Evolutionary conservation across 805 yeast species (phyloP).

Genomic region (Barnettozyma botsteinii): DNA sequence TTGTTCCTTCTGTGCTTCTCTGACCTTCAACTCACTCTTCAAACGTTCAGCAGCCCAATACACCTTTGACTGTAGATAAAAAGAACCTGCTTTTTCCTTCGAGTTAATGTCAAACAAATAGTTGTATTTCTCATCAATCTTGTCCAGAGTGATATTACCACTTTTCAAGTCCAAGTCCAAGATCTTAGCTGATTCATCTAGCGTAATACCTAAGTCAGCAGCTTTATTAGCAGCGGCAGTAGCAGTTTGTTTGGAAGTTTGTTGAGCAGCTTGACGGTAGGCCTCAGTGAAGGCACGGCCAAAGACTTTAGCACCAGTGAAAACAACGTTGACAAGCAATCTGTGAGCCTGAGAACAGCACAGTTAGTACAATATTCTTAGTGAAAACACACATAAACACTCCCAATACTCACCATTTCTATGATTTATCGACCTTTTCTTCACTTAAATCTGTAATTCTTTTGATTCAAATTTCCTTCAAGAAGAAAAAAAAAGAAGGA

Average conservation of each 20-base stretch:
- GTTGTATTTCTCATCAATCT: constrained; percentile 64
- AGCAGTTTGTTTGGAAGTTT: constrained; percentile 70
- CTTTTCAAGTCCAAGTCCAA: constrained; percentile 65
- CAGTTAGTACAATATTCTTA: not conserved
- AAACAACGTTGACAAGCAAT: constrained; percentile 77
- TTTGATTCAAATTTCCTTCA: not conserved
- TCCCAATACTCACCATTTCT: not conserved
- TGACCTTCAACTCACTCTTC: constrained; percentile 65
- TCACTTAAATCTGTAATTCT: not conserved
- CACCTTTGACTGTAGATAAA: constrained; percentile 88
- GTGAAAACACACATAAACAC: not conserved
- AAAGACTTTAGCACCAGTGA: constrained; percentile 93
- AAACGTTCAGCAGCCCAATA: constrained; percentile 91
- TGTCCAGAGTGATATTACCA: constrained; percentile 45
- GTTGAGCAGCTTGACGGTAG: constrained; percentile 92
- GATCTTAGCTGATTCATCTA: constrained; percentile 89
- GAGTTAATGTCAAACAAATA: constrained; percentile 84
- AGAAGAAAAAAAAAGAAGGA: not conserved
- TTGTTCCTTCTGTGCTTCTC: constrained; percentile 32
- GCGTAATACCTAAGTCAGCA: constrained; percentile 64
- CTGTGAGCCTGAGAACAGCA: constrained; percentile 68
- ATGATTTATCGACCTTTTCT: too few relatives aligned
- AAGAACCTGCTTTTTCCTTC: constrained; percentile 93
- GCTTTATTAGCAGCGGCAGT: constrained; percentile 42
- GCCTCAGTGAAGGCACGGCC: constrained; percentile 97